A percentile compares a stretch with the other conserved stretches of the same genome.
Conservation (phyloP, 805 yeast species). For the Myxozyma neglecta region DNA sequence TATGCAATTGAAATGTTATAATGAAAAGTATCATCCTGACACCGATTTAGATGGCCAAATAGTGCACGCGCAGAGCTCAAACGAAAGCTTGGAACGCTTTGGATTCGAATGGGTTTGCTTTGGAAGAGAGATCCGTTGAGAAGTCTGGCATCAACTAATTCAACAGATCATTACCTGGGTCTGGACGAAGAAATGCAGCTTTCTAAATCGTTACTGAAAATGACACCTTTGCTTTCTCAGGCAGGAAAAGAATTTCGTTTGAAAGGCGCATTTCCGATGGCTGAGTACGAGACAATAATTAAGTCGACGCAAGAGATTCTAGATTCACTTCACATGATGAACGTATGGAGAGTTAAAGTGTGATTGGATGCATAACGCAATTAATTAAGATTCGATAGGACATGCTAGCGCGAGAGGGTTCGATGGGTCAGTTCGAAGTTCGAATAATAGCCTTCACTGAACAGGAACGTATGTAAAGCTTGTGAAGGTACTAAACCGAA, state of each 20-base stretch:
- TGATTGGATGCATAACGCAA: neutral
- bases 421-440: conserved; percentile 53
- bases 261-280: conserved; percentile 67
- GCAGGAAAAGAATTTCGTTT: conserved; percentile 61
- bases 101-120: conserved; percentile 77
- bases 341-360: conserved; percentile 39
- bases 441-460: conserved; percentile 55
- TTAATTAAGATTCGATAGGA: conserved; percentile 2
- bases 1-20: conserved; percentile 51
- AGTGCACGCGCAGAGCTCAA: conserved; percentile 72
- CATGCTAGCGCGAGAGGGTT: conserved; percentile 63
- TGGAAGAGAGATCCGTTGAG: conserved; percentile 74
- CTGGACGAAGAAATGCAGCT: conserved; percentile 20
- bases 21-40: conserved; percentile 66
- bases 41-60: conserved; percentile 52
- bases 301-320: conserved; percentile 61
- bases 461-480: conserved; percentile 24
- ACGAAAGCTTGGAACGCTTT: conserved; percentile 62
- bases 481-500: neutral
- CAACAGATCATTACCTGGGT: conserved; percentile 4
- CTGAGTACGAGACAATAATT: conserved; percentile 53
- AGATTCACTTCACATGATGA: conserved; percentile 74
- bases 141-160: conserved; percentile 24
- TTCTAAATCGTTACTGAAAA: conserved; percentile 30
- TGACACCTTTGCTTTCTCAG: conserved; percentile 29